Evolutionary conservation across 257 asterid genomes (phyloP), one percentile per base, ranked within the genome.

Genomic region (Verbena officinalis): DNA sequence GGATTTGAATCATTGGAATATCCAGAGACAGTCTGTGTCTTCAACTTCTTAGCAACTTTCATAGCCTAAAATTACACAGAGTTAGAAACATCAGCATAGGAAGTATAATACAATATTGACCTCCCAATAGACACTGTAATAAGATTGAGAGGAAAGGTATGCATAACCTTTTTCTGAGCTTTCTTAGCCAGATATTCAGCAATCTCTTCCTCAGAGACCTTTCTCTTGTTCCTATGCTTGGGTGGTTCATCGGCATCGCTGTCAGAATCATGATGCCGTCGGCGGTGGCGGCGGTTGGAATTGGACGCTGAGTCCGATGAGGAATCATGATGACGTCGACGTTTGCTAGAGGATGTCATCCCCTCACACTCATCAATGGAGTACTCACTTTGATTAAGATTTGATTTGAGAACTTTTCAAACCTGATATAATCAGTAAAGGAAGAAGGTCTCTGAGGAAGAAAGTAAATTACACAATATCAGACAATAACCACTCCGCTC

Each of bases 1-100:
- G 96, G 99, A 69, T 90, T 93, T 4, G 99, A 90, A 60, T 93
- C 99, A 45, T 93, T 93, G 5, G 90, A 86, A 64, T 93, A 93
- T 33, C 97, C 96, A 7, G 92, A 67, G 14, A 86, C 84, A 0
- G 78, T 71, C 67, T 83, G 88, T 10, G 83, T 55, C 80, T 86
- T 93, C 87, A 91, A 59, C 52, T 81, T 86, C 73, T 91, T 86
- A 3, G 98, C 94, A 55, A 74, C 86, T 75, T 89, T 91, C 78
- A 62, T 33, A 20, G 95, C 95, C 96, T 88, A 40, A 22, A 36
- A 56, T 57, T 17, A 58, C 50, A 15, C 30, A 11, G 33, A 36
- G 64, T 36, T 15, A 42, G 7, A 13, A 19, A 40, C 40, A 50
- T 57, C n/a, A 64, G 34, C 23, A 15, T 10, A 63, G 8, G 12